Percentiles rank a stretch among this genome's conserved stretches.
These are phyloP conservation scores for Fusarium clavum DNA, from an alignment of 2,329 filamentous ascomycete species.

Conservation along the genomic window DNA sequence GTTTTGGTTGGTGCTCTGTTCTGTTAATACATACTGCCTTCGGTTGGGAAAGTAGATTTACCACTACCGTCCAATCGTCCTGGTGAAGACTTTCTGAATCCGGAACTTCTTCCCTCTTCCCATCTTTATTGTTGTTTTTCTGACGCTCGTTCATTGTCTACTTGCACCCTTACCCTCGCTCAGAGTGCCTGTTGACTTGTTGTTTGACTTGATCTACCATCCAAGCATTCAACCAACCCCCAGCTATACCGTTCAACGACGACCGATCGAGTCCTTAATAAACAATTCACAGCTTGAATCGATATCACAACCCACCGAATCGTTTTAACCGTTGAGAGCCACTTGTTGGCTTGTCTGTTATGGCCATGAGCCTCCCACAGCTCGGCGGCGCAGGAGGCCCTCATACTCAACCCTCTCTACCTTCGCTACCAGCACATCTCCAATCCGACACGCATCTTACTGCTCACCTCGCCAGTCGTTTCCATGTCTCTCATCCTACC, in stretches of 20 bases:
- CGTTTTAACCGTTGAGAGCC: conserved; percentile 39
- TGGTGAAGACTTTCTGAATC: conserved; percentile 39
- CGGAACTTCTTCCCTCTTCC: conserved; percentile 29
- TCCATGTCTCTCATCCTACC: conserved; percentile 90
- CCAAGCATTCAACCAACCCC: conserved; percentile 6
- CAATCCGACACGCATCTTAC: conserved; percentile 84
- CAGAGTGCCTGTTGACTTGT: conserved; percentile 31
- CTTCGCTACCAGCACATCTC: conserved; percentile 85
- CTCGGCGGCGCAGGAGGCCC: conserved; percentile 66
- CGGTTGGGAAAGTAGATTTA: conserved; percentile 27
- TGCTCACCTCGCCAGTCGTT: conserved; percentile 85
- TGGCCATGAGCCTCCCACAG: conserved; percentile 70
- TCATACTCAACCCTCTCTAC: conserved; percentile 87
- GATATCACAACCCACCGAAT: conserved; percentile 26
- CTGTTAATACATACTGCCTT: conserved; percentile 35
- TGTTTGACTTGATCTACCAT: conserved; percentile 5
- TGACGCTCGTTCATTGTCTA: conserved; percentile 46
- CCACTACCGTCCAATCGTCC: conserved; percentile 35
- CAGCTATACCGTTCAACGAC: conserved; percentile 12
- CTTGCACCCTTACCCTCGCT: conserved; percentile 39
- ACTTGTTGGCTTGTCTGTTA: conserved; percentile 57
- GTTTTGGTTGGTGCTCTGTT: conserved; percentile 39
- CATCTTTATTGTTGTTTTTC: conserved; percentile 26
- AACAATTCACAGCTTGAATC: conserved; percentile 8
- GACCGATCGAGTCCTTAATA: conserved; percentile 18